Evolutionary conservation across 2,329 filamentous ascomycete species (phyloP), one percentile per base, ranked within the genome.

Genomic region (Monosporascus cannonballus): DNA sequence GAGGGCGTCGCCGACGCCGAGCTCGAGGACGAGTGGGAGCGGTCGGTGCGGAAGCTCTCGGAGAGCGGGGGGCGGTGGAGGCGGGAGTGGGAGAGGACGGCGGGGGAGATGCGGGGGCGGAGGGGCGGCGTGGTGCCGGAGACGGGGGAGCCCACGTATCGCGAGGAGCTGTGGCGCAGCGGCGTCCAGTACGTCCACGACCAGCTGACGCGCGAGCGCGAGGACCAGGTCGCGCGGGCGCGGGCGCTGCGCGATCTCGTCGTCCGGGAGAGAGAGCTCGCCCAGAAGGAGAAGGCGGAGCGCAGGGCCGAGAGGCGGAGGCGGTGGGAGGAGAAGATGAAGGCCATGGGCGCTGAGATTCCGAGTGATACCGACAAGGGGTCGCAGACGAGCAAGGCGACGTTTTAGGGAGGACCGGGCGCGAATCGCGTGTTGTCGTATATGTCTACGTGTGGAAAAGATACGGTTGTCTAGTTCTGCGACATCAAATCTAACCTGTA

Each of bases 21-120:
- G 45, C 48, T 55, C 20, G 64, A 66, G 53, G 81, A 84, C 58
- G 47, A 54, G 18, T 84, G 80, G 65, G 65, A 68, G 27, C 17
- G 7, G 1, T 15, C 20, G 1, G 44, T 65, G 51, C 39, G 4
- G 20, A 20, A 2, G 47, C 59, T 45, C 20, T 59, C 36, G 25
- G 38, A 41, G 39, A 48, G 39, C 48, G 55, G 48, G n/a, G n/a
- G 50, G 15, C 11, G 46, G 25, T 48, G 51, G 44, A 34, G 49
- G 34, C 34, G 47, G 17, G 36, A 42, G 49, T 51, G 49, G 44
- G 30, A 52, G 18, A 37, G 41, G 41, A 30, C 24, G 15, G n/a
- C 30, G 45, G 27, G 38, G 22, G 46, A 18, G 17, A 17, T n/a
- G 34, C 41, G 22, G n/a, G 30, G 18, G n/a, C 49, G 15, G 34